These are phyloP conservation scores for Margaritispora aquatica DNA, from an alignment of 495 filamentous ascomycete species.

Conservation along the genomic window DNA sequence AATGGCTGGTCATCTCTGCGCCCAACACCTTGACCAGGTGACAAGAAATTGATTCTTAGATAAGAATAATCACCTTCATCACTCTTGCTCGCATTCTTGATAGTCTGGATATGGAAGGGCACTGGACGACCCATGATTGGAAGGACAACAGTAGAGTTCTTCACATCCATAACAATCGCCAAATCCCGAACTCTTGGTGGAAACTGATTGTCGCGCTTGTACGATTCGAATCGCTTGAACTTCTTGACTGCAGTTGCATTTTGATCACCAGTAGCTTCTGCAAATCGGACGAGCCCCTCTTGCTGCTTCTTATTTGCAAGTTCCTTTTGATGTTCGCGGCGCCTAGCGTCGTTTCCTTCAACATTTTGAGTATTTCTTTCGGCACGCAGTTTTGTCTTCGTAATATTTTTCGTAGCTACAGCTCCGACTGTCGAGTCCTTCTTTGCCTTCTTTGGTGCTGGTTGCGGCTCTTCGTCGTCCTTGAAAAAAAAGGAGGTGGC, in stretches of 20 bases:
- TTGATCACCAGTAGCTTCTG: conserved; percentile 69
- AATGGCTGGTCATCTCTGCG: conserved; percentile 98
- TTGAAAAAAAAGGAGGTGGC: conserved; percentile 97
- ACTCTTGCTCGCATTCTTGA: conserved; percentile 95
- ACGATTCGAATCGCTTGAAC: conserved; percentile 98
- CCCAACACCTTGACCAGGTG: conserved; percentile 95
- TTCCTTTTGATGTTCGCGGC: conserved; percentile 90
- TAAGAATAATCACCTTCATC: conserved; percentile 92
- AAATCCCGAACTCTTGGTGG: conserved; percentile 76
- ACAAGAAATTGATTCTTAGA: conserved; percentile 94
- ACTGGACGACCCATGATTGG: conserved; percentile 98
- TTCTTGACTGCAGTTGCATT: conserved; percentile 92
- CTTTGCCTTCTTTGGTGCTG: conserved; percentile 66
- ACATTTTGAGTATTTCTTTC: conserved; percentile 80
- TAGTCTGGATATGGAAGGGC: conserved; percentile 97
- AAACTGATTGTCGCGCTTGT: conserved; percentile 96
- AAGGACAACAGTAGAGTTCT: conserved; percentile 82
- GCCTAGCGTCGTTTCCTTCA: conserved; percentile 81
- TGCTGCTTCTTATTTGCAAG: conserved; percentile 82
- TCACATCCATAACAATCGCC: conserved; percentile 81
- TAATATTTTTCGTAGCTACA: conserved; percentile 84
- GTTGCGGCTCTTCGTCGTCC: conserved; percentile 70
- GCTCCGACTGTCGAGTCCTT: conserved; percentile 75
- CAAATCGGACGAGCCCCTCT: conserved; percentile 77
- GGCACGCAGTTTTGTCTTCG: conserved; percentile 86